These are phyloP conservation scores for Xylaria palmicola DNA, from an alignment of 495 filamentous ascomycete genomes.

Conservation along the genomic window DNA sequence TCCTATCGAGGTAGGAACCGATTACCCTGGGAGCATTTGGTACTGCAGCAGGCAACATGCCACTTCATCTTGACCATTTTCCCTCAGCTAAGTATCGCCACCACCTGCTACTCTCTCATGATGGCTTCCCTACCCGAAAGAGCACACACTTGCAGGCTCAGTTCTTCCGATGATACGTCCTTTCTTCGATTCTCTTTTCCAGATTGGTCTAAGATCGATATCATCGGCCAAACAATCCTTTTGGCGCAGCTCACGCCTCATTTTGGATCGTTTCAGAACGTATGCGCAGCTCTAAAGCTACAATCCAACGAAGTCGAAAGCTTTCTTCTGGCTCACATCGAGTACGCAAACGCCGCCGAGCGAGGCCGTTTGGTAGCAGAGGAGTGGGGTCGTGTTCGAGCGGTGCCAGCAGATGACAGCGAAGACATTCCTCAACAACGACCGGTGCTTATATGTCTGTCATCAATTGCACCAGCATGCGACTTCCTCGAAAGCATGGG, in stretches of 20 bases:
- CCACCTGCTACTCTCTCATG: neutral
- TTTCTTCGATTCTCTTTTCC: neutral
- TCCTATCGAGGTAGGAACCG: too few relatives aligned
- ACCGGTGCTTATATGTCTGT: neutral
- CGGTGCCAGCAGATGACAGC: neutral
- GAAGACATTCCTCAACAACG: slow-evolving; percentile 2
- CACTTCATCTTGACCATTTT: neutral
- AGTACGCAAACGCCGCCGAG: neutral
- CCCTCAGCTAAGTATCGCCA: neutral
- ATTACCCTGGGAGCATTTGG: too few relatives aligned
- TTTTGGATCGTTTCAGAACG: slow-evolving; percentile 2
- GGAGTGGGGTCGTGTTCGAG: neutral
- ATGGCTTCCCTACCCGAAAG: neutral
- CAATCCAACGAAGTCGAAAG: neutral
- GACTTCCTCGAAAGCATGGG: slow-evolving; percentile 1
- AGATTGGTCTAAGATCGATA: slow-evolving; percentile 9
- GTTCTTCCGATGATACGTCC: neutral
- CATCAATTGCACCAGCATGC: slow-evolving; percentile 6
- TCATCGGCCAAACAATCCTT: slow-evolving; percentile 4
- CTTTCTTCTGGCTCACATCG: neutral
- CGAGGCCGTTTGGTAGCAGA: neutral
- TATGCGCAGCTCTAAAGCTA: neutral
- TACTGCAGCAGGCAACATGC: neutral
- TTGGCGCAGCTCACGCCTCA: neutral
- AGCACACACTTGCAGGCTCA: slow-evolving; percentile 4